Percentiles rank a stretch among this genome's conserved stretches.
These are phyloP conservation scores for Metarhizium sp. DNA, from an alignment of 2,329 filamentous ascomycete species.

Conservation along the genomic window DNA sequence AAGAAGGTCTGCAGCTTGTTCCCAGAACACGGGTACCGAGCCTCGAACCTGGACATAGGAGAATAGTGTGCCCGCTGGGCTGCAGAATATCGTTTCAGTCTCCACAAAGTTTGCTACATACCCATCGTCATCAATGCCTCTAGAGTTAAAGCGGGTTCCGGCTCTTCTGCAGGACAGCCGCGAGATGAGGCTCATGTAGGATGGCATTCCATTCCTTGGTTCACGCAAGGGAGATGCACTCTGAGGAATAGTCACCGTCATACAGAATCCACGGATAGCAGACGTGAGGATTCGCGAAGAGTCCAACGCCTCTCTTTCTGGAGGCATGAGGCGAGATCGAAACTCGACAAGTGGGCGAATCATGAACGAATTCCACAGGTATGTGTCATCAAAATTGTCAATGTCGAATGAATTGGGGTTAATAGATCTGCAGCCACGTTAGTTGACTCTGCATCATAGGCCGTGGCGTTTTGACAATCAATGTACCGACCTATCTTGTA, in stretches of 20 bases:
- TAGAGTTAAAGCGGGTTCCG: conserved; percentile 92
- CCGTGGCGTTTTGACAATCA: not conserved
- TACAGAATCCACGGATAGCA: conserved; percentile 86
- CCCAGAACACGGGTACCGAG: conserved; percentile 95
- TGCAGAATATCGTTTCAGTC: conserved; percentile 88
- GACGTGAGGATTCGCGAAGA: conserved; percentile 81
- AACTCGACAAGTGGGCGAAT: conserved; percentile 88
- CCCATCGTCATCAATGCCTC: conserved; percentile 94
- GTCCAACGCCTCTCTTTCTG: conserved; percentile 74
- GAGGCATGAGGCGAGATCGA: conserved; percentile 65
- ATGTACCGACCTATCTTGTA: conserved; percentile 77
- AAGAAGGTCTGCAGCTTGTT: conserved; percentile 78
- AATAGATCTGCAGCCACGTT: conserved; percentile 41
- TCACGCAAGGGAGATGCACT: conserved; percentile 61
- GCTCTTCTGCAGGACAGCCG: conserved; percentile 83
- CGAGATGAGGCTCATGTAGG: conserved; percentile 81
- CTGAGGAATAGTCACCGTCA: conserved; percentile 76
- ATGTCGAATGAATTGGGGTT: conserved; percentile 77
- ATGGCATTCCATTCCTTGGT: conserved; percentile 62
- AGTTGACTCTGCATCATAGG: not conserved
- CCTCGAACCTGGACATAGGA: conserved; percentile 91
- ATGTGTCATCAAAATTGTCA: conserved; percentile 84
- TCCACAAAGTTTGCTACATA: conserved; percentile 99
- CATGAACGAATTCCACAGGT: conserved; percentile 98
- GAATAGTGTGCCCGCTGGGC: conserved; percentile 67